These are phyloP conservation scores for Oryza longistaminata DNA, from an alignment of 176 grass and related monocot genomes.

Conservation along the genomic window DNA sequence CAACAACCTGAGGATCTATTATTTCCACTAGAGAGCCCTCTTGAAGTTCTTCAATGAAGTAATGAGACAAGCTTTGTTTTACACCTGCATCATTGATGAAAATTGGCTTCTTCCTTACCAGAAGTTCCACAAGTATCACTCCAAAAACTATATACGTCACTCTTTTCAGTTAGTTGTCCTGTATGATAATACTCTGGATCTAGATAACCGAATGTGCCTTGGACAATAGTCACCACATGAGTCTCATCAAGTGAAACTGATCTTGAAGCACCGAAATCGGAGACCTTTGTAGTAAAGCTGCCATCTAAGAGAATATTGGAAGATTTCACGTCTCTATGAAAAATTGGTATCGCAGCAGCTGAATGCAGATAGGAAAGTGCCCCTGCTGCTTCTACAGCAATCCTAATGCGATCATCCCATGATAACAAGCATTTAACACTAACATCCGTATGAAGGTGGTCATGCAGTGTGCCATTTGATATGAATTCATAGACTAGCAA, in stretches of 20 bases:
- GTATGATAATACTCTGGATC: conserved; percentile 49
- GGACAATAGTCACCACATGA: conserved; percentile 56
- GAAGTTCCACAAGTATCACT: conserved; percentile 49
- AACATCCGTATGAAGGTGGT: neutral
- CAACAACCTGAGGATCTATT: conserved; percentile 27
- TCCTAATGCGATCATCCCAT: neutral
- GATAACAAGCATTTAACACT: neutral
- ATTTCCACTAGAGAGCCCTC: conserved; percentile 10
- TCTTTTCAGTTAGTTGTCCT: conserved; percentile 45
- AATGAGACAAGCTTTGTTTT: conserved; percentile 42
- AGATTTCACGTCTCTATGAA: neutral
- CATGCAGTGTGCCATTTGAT: neutral
- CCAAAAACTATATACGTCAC: conserved; percentile 73
- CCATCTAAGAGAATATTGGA: neutral
- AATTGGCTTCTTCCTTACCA: conserved; percentile 47
- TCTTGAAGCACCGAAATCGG: conserved; percentile 56
- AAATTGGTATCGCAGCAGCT: neutral
- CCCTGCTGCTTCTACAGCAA: neutral
- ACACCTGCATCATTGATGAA: conserved; percentile 32
- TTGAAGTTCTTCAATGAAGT: conserved; percentile 27
- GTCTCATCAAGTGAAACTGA: conserved; percentile 47
- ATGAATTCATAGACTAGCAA: neutral
- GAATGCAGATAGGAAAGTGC: neutral
- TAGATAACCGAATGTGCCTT: conserved; percentile 54
- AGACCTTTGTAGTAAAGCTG: conserved; percentile 41